These are phyloP conservation scores for Eustoma russellianum DNA, from an alignment of 257 asterid species.

Conservation along the genomic window DNA sequence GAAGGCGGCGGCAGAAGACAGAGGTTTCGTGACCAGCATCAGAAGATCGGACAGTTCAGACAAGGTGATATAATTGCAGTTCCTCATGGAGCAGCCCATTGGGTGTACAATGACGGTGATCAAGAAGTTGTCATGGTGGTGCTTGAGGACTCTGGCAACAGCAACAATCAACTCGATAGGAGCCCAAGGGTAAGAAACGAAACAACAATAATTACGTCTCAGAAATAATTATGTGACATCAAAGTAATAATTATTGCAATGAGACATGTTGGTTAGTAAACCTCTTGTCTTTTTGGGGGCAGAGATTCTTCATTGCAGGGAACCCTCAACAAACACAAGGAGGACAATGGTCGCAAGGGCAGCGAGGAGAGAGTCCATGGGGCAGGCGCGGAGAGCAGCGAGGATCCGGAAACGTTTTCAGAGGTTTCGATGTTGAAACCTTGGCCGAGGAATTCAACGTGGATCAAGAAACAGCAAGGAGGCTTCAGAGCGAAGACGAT, in stretches of 20 bases:
- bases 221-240: too few species aligned
- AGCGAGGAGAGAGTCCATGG: conserved; percentile 9
- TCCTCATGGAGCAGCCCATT: conserved; percentile 53
- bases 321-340: conserved; percentile 23
- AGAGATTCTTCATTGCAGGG: conserved; percentile 64
- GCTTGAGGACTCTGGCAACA: conserved; percentile 29
- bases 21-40: conserved; percentile 37
- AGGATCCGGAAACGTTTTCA: conserved; percentile 15
- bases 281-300: neutral
- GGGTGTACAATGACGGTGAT: conserved; percentile 56
- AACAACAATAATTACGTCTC: too few species aligned
- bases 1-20: conserved; percentile 8
- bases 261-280: neutral
- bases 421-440: conserved; percentile 5
- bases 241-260: too few species aligned
- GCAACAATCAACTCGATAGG: conserved; percentile 52
- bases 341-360: neutral
- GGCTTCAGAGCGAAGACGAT: conserved; percentile 8
- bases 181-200: conserved; percentile 35
- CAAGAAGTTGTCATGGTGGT: conserved; percentile 34
- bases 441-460: conserved; percentile 12
- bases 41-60: conserved; percentile 27
- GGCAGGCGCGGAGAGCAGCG: neutral
- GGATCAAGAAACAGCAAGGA: conserved; percentile 7
- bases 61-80: conserved; percentile 45